Evolutionary conservation across 2,329 filamentous ascomycete genomes (phyloP).

Genomic region (Plenodomus tracheiphilus): DNA sequence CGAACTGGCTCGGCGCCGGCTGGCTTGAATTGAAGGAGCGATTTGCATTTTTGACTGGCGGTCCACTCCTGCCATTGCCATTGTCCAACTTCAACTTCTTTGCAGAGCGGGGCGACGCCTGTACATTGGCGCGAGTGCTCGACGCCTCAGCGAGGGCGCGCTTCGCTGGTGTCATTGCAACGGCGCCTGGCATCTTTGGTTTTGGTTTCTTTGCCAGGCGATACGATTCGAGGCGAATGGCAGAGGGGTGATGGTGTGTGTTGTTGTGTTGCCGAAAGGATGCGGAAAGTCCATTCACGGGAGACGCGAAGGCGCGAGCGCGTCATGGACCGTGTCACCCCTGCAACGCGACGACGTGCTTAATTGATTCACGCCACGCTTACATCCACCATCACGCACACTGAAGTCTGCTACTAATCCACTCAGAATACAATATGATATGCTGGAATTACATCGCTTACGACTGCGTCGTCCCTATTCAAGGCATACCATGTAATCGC

Average conservation of each 20-base stretch:
- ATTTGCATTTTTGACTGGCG: conserved; percentile 65
- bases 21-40: conserved; percentile 64
- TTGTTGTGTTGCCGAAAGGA: conserved; percentile 17
- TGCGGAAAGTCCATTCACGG: conserved; percentile 27
- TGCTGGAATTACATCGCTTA: background rate
- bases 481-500: no score
- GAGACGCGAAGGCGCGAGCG: conserved; percentile 36
- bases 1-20: conserved; percentile 90
- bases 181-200: conserved; percentile 38
- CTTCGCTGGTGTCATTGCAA: conserved; percentile 47
- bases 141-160: conserved; percentile 52
- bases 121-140: conserved; percentile 50
- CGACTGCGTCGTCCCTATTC: no score
- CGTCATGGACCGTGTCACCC: conserved; percentile 30
- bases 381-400: background rate
- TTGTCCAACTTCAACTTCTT: conserved; percentile 85
- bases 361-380: conserved; percentile 16
- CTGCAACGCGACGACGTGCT: conserved; percentile 16
- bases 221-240: background rate
- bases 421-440: background rate
- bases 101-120: conserved; percentile 53
- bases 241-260: conserved; percentile 8
- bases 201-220: background rate
- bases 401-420: background rate
- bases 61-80: conserved; percentile 60